Evolutionary conservation across 1,284 basidiomycete genomes (phyloP), one percentile per base, ranked within the genome.

Genomic region (Moniliophthora roreri): DNA sequence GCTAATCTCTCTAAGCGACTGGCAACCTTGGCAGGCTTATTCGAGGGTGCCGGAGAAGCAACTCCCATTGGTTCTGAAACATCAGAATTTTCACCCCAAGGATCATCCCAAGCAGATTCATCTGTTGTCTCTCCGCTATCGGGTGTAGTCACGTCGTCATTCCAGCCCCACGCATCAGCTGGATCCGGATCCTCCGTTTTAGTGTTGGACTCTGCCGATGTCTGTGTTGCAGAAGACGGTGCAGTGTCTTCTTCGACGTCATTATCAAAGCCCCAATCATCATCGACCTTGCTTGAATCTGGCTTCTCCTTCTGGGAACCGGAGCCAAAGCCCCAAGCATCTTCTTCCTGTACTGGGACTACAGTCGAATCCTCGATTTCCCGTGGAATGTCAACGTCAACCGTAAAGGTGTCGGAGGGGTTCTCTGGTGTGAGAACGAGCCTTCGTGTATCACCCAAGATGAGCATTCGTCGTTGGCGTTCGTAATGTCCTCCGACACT

Each of bases 401-500:
- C 72, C 16, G 63, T 53, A 55, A 79, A 78, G 10, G 66, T 66
- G 46, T 70, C 69, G 3, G 61, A 61, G 6, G 63, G 55, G 21
- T 70, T 68, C 41, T 71, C 69, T 2, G 63, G 58, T 8, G 65
- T 66, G 11, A 81, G 60, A 34, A 88, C 72, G 46, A 81, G 72
- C 16, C 61, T 61, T 50, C 89, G 76, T 16, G 80, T 75, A 5
- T 65, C 65, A 36, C 86, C 80, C n/a, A 91, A 72, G 45, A 91
- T 79, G 49, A 77, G 73, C 26, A 80, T 69, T 7, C 89, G 76
- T 58, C 89, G 70, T 62, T 82, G 81, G 55, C 82, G 80, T 66
- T 91, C 89, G 62, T 90, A 92, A 66, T 92, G 90, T 2, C 77
- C 70, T 26, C 79, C 77, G 16, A 89, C 73, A 2, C 78, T 77